Base-by-base conservation (phyloP, 768 basidiomycete species). In the Pisolithus albus region DNA sequence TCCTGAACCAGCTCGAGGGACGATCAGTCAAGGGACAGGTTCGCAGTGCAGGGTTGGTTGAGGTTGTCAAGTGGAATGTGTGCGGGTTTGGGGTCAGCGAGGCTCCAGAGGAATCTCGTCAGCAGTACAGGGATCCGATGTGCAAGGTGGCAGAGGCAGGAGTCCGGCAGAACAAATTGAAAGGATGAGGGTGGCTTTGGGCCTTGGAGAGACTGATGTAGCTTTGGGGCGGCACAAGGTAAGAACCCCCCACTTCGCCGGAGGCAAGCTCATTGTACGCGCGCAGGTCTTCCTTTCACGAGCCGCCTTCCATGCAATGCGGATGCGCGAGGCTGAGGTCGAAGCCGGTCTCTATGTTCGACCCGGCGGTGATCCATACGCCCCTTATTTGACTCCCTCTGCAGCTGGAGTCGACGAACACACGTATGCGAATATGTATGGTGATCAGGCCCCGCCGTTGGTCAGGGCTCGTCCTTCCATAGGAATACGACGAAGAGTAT, bases 1-100 rank as follows among this genome's bases (percentile, higher is more conserved):
- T 97, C 18, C 92, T 93, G 37, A 91, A 92, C 64, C 94, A 97
- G 64, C 73, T 97, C 48, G 95, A 98, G 72, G 88, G 90, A 10
- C 76, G 93, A 42, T 84, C 86, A 37, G 86, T 97, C 46, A 95
- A 93, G 66, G 88, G 89, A 0, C 95, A 98, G 70, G 85, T 98
- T 36, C 77, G 88, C 46, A 86, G 88, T 51, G 62, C 85, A 23
- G 90, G 92, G 0, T 61, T 98, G 59, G 70, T 84, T 2, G 89
- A 92, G 70, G 78, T 97, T 55, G 81, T 87, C 7, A 80, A 76
- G 62, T 70, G 88, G 44, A 79, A 75, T 51, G 73, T 73, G 30
- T 81, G 77, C 56, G 75, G 84, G 30, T 93, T 86, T 55, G 87
- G 93, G 70, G 92, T 86, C 38, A 82, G 82, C 52, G 84, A 98